Conservation (phyloP, 345 rosid genomes). For the Pelargonium nanum region DNA sequence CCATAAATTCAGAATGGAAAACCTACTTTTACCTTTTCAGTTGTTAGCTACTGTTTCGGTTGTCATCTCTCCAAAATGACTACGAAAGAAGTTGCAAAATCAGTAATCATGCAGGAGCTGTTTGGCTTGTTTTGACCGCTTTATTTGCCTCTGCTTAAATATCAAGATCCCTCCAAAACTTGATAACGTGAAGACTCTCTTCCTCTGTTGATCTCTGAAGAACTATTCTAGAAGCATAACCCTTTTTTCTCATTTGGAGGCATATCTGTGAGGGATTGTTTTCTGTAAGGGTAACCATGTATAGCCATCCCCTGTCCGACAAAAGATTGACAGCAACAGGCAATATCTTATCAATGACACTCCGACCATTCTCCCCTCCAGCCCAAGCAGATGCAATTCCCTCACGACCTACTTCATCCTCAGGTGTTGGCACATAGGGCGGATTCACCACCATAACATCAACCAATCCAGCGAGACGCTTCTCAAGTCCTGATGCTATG, state of each 20-base stretch:
- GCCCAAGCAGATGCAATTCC: slow-evolving; percentile 80
- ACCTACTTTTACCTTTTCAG: too few relatives aligned
- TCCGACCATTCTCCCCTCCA: slow-evolving; percentile 59
- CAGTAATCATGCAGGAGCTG: slow-evolving; percentile 14
- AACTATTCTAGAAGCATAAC: slow-evolving; percentile 57
- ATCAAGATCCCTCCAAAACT: slow-evolving; percentile 40
- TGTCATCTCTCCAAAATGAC: slow-evolving; percentile 17
- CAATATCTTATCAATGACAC: slow-evolving; percentile 31
- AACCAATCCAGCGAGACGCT: slow-evolving; percentile 48
- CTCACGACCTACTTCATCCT: slow-evolving; percentile 53
- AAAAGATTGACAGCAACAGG: slow-evolving; percentile 37
- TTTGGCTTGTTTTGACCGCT: slow-evolving; percentile 5
- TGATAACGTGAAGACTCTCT: slow-evolving; percentile 34
- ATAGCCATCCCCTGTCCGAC: slow-evolving; percentile 72
- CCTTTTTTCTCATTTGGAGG: slow-evolving; percentile 51
- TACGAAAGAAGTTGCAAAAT: slow-evolving; percentile 24
- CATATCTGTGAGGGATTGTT: slow-evolving; percentile 50
- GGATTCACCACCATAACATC: slow-evolving; percentile 88
- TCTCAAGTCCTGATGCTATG: slow-evolving; percentile 62
- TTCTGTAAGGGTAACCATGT: slow-evolving; percentile 34
- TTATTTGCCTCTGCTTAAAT: slow-evolving; percentile 16
- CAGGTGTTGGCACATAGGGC: slow-evolving; percentile 93
- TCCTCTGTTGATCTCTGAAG: slow-evolving; percentile 50
- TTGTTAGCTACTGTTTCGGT: too few relatives aligned
- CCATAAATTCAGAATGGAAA: too few relatives aligned